Evolutionary conservation across 1,139 yeast species (phyloP).

Genomic region (Suhomyces kunorum): DNA sequence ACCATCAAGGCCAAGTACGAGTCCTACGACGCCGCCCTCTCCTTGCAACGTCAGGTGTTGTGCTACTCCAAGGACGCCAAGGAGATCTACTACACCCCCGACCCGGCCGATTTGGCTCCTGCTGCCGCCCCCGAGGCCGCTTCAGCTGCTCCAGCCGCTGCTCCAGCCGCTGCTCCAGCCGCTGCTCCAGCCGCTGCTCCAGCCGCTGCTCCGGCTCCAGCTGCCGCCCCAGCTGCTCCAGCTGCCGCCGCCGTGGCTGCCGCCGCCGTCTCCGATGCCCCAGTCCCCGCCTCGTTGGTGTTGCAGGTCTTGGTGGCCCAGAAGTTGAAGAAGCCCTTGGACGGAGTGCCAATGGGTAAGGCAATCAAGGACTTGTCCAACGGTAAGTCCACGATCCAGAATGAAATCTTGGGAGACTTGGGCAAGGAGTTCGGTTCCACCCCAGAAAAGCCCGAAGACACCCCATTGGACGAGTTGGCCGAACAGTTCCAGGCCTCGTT

Average conservation of each 20-base stretch:
- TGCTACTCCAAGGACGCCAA: slow-evolving; percentile 95
- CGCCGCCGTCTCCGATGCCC: slow-evolving; percentile 83
- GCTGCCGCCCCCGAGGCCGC: too few species aligned
- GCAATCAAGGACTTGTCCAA: slow-evolving; percentile 96
- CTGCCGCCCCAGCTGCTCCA: slow-evolving; percentile 51
- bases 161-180: slow-evolving; percentile 31
- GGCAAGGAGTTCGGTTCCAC: slow-evolving; percentile 98
- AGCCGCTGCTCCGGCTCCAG: slow-evolving; percentile 46
- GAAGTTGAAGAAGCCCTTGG: slow-evolving; percentile 87
- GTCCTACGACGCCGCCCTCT: slow-evolving; percentile 95
- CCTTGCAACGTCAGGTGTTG: slow-evolving; percentile 93
- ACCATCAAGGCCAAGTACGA: slow-evolving; percentile 96
- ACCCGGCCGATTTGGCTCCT: slow-evolving; percentile 62
- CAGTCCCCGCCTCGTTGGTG: slow-evolving; percentile 79
- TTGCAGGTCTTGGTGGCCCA: slow-evolving; percentile 92
- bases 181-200: slow-evolving; percentile 39
- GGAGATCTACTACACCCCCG: slow-evolving; percentile 95
- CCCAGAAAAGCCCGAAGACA: slow-evolving; percentile 98
- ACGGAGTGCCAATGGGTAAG: slow-evolving; percentile 82
- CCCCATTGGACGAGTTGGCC: slow-evolving; percentile 93
- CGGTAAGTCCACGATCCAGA: slow-evolving; percentile 97
- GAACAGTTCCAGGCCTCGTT: slow-evolving; percentile 92
- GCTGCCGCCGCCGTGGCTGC: slow-evolving; percentile 61
- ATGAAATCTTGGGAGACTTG: slow-evolving; percentile 95
- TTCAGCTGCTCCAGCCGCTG: slow-evolving; percentile 26